Evolutionary conservation across 1,139 yeast genomes (phyloP), one percentile per base, ranked within the genome.

Genomic region (Suhomyces bribrorum): DNA sequence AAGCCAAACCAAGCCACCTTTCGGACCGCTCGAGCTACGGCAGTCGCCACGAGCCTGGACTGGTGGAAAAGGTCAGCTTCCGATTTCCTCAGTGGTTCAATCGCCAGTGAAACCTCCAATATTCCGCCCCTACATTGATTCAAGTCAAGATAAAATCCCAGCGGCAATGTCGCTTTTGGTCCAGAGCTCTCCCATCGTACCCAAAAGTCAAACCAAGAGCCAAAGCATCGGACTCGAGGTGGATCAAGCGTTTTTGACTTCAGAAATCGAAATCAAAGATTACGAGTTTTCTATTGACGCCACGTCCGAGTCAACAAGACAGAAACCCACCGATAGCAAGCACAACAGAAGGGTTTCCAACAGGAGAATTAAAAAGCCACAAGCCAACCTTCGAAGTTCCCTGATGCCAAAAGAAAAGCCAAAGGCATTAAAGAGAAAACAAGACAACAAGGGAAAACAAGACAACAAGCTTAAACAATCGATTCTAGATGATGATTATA

Each of bases 221-320:
- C 42, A 34, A 14, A 32, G 33, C 13, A 41, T 43, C 15, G 46
- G 42, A n/a, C 29, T 51, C 25, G 57, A 16, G 9, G 29, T 25
- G 9, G 30, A 29, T 14, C 34, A 45, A 13, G 59, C 54, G 5
- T 53, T 54, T 29, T 33, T 55, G 17, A 54, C 56, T n/a, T 49
- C 57, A 7, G 61, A 57, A 22, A 37, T n/a, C 7, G 32, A 30
- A 13, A n/a, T 30, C 15, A 20, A 20, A 20, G 23, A 20, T 20
- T 20, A 20, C 11, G 23, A 20, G 23, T n/a, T 3, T 20, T 20
- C 11, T n/a, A 20, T 20, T 8, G 23, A 20, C 23, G 11, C 11
- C 23, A n/a, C 23, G 11, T 4, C 23, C 8, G 11, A 20, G 11
- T n/a, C 23, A 31, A 24, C 11, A 31, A 20, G 14, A 23, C 20